Evolutionary conservation across 192 early-diverging fungal genomes (phyloP).

Genomic region (Backusella westeae): DNA sequence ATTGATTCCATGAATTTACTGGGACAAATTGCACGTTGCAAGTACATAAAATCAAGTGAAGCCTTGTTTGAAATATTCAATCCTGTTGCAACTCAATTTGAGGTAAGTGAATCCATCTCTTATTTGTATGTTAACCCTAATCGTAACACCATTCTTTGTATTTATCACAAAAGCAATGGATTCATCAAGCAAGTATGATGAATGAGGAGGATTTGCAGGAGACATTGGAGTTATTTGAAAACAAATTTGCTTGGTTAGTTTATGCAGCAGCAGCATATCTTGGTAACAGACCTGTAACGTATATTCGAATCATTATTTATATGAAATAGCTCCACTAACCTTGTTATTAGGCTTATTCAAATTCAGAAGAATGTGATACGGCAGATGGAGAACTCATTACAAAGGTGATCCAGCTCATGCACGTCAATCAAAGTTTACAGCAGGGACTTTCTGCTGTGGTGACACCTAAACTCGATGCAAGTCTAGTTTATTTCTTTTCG

Average conservation of each 20-base stretch:
- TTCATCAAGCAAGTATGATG: conserved; percentile 12
- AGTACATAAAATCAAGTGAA: conserved; percentile 59
- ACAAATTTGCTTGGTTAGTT: conserved; percentile 80
- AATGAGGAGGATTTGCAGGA: conserved; percentile 40
- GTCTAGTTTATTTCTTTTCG: conserved; percentile 74
- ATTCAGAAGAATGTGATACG: conserved; percentile 69
- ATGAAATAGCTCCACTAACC: background rate
- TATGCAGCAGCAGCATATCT: conserved; percentile 71
- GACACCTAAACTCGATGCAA: conserved; percentile 67
- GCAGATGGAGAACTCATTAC: conserved; percentile 74
- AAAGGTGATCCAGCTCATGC: conserved; percentile 65
- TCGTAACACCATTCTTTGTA: background rate
- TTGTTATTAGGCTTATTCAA: conserved; percentile 55
- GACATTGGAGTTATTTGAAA: conserved; percentile 48
- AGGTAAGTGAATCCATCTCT: conserved; percentile 13
- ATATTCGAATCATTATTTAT: background rate
- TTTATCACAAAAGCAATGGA: background rate
- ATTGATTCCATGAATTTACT: conserved; percentile 66
- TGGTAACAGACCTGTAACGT: conserved; percentile 58
- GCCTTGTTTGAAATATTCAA: conserved; percentile 54
- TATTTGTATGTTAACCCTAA: background rate
- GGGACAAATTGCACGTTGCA: conserved; percentile 64
- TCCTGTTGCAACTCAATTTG: conserved; percentile 58
- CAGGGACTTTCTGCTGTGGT: conserved; percentile 44
- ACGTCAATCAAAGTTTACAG: conserved; percentile 58